These are phyloP conservation scores for Melampsora medusae DNA, from an alignment of 1,284 basidiomycete genomes.

Conservation along the genomic window DNA sequence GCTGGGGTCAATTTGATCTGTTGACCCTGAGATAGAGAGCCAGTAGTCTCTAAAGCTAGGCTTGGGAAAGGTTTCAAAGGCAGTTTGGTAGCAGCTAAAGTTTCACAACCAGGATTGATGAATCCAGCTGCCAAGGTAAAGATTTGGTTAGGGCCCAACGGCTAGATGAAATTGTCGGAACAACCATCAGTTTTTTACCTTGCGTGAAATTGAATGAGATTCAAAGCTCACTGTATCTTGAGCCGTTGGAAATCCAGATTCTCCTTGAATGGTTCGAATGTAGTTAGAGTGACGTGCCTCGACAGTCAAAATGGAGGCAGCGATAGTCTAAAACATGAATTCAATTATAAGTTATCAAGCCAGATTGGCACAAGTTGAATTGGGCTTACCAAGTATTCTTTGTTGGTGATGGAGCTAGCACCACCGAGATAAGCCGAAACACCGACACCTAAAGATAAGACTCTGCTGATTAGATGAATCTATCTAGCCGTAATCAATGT, in stretches of 20 bases:
- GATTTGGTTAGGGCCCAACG: neutral
- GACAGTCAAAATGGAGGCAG: constrained; percentile 54
- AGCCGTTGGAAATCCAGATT: neutral
- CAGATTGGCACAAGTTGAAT: neutral
- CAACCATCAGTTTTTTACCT: neutral
- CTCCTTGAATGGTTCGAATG: neutral
- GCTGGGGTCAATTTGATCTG: neutral
- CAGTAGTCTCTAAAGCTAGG: neutral
- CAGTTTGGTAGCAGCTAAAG: neutral
- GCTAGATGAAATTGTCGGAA: neutral
- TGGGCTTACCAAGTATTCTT: neutral
- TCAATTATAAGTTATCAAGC: neutral
- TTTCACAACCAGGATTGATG: neutral
- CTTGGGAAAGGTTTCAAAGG: neutral
- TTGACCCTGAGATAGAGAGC: neutral
- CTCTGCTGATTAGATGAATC: neutral
- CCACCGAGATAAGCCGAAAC: constrained; percentile 52
- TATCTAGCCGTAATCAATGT: no score
- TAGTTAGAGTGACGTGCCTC: constrained; percentile 49
- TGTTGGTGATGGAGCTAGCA: constrained; percentile 27
- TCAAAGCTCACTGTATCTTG: neutral
- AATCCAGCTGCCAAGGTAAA: neutral
- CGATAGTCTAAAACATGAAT: constrained; percentile 51
- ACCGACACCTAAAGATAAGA: constrained; percentile 43
- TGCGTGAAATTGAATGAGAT: neutral